phyloP scores from a whole-genome alignment of 2,329 filamentous ascomycete genomes.

The Aspergillus aculeatus region DNA sequence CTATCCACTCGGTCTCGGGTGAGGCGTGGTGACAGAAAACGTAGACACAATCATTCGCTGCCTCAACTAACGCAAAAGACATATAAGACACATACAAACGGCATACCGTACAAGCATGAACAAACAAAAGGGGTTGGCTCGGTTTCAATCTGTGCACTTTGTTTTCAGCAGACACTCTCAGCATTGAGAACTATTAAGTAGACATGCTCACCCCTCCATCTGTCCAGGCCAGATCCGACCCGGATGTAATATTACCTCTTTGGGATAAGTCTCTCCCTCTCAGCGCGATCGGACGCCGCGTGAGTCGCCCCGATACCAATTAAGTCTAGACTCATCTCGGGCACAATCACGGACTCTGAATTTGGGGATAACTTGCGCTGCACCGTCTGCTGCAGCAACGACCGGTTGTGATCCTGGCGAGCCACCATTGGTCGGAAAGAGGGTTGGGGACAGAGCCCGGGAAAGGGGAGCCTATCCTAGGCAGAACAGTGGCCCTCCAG shows the following conservation, averaged over 20 bases:
- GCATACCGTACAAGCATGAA: background rate
- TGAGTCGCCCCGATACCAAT: slow-evolving; percentile 7
- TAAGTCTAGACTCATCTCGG: slow-evolving; percentile 11
- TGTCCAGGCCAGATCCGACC: background rate
- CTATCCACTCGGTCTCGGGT: slow-evolving; percentile 2
- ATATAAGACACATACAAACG: too few relatives aligned
- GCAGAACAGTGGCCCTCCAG: background rate
- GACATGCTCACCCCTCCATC: too few relatives aligned
- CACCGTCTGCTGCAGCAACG: too few relatives aligned
- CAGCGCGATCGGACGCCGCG: slow-evolving; percentile 6
- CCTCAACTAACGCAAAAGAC: background rate
- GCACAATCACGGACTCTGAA: background rate
- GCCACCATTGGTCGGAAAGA: background rate
- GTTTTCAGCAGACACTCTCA: too few relatives aligned
- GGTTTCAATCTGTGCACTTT: background rate
- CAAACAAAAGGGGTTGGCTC: background rate
- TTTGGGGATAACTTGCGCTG: too few relatives aligned
- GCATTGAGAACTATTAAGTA: too few relatives aligned
- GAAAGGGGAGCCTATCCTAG: slow-evolving; percentile 8
- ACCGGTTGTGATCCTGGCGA: background rate
- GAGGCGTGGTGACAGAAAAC: slow-evolving; percentile 7
- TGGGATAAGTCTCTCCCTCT: slow-evolving; percentile 1
- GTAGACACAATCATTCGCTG: background rate
- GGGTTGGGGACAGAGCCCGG: background rate
- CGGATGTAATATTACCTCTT: slow-evolving; percentile 14